A percentile compares a stretch with the other conserved stretches of the same genome.
Conservation (phyloP, 345 rosid species). For the Pseudoturritis turrita region DNA sequence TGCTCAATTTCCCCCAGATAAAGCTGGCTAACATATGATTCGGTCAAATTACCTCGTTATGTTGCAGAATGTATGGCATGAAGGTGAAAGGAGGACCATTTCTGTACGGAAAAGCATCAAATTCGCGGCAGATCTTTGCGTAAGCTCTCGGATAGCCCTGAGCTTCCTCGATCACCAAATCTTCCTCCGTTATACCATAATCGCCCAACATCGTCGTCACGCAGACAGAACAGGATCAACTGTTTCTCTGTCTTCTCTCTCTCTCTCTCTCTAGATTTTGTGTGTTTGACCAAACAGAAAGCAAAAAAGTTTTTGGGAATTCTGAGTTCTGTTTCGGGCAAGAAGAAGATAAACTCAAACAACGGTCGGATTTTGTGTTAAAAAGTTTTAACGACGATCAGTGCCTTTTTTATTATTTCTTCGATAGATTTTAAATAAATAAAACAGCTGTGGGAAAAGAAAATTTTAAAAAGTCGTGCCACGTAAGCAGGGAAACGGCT, state of each 20-base stretch:
- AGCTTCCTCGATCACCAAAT: constrained; percentile 54
- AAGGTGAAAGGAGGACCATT: constrained; percentile 79
- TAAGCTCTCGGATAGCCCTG: constrained; percentile 80
- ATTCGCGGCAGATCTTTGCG: constrained; percentile 61
- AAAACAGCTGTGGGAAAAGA: neutral
- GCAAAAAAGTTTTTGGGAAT: neutral
- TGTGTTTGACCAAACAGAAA: neutral
- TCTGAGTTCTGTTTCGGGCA: constrained; percentile 29
- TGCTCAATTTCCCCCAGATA: neutral
- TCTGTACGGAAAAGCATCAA: constrained; percentile 31
- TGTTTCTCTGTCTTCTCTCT: neutral
- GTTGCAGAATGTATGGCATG: constrained; percentile 54
- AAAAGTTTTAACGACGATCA: constrained; percentile 12
- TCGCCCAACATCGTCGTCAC: constrained; percentile 39
- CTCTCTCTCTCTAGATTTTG: neutral
- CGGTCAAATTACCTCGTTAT: constrained; percentile 44
- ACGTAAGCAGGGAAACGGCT: constrained; percentile 23
- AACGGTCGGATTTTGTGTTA: constrained; percentile 34
- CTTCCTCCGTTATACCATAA: constrained; percentile 46
- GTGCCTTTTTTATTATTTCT: neutral
- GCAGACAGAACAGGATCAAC: neutral
- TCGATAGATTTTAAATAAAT: neutral
- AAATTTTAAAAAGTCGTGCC: constrained; percentile 5
- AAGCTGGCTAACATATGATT: neutral
- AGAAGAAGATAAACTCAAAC: constrained; percentile 30